A percentile compares a stretch with the other conserved stretches of the same genome.
phyloP scores from a whole-genome alignment of 2,329 filamentous ascomycete genomes.

The Huntiella savannae region DNA sequence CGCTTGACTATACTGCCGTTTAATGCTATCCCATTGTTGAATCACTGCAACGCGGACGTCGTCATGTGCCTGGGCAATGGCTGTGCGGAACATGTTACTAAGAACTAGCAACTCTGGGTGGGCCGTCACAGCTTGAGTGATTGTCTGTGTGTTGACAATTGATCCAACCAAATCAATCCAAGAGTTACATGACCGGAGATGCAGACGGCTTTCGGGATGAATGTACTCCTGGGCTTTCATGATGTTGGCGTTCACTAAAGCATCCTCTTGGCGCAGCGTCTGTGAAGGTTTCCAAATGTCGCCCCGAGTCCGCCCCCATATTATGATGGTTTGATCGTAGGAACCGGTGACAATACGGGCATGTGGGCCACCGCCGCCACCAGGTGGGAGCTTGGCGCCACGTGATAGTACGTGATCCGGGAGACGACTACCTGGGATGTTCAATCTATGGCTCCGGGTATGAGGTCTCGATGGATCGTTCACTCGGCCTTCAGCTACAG shows the following conservation, averaged over 20 bases:
- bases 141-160: background rate
- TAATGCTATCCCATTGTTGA: background rate
- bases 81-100: background rate
- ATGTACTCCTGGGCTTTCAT: constrained; percentile 9
- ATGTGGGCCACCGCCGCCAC: constrained; percentile 74
- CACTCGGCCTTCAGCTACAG: constrained; percentile 31
- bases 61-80: background rate
- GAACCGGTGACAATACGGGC: constrained; percentile 93
- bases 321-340: constrained; percentile 88
- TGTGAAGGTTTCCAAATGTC: constrained; percentile 71
- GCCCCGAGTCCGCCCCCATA: constrained; percentile 75
- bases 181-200: background rate
- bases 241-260: constrained; percentile 29
- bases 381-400: constrained; percentile 74
- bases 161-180: background rate
- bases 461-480: constrained; percentile 16
- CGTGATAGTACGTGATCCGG: constrained; percentile 61
- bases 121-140: background rate
- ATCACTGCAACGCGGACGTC: background rate
- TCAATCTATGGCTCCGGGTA: constrained; percentile 22
- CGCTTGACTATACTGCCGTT: background rate
- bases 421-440: constrained; percentile 53
- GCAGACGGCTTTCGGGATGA: background rate
- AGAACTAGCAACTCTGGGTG: background rate
- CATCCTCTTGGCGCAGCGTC: constrained; percentile 55